Percentiles rank a stretch among this genome's conserved stretches.
These are phyloP conservation scores for Pestalotiopsis sp. DNA, from an alignment of 2,329 filamentous ascomycete genomes.

Conservation along the genomic window DNA sequence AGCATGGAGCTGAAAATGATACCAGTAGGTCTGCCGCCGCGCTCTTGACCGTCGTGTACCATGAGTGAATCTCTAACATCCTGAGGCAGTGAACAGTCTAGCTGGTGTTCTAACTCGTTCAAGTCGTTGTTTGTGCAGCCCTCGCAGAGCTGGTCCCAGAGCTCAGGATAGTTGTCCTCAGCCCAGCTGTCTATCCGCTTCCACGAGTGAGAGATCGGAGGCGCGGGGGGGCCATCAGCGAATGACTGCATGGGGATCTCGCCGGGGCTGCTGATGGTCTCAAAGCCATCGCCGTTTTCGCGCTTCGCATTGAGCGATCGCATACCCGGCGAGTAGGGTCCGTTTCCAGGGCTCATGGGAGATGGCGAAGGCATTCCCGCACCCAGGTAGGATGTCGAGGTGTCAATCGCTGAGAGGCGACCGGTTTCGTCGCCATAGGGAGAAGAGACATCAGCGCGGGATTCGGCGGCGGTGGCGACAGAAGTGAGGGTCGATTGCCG, in stretches of 20 bases:
- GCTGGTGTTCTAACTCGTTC: slow-evolving; percentile 93
- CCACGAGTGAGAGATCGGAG: slow-evolving; percentile 89
- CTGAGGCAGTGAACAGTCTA: slow-evolving; percentile 90
- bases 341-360: slow-evolving; percentile 55
- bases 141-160: slow-evolving; percentile 91
- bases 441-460: slow-evolving; percentile 78
- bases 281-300: slow-evolving; percentile 62
- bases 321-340: slow-evolving; percentile 89
- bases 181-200: slow-evolving; percentile 90
- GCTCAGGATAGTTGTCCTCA: slow-evolving; percentile 92
- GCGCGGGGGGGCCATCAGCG: slow-evolving; percentile 87
- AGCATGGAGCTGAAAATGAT: slow-evolving; percentile 95
- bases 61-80: slow-evolving; percentile 91
- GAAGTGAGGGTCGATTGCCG: slow-evolving; percentile 83
- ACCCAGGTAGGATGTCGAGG: slow-evolving; percentile 62
- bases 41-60: slow-evolving; percentile 95
- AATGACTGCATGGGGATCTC: slow-evolving; percentile 98
- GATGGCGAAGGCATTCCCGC: slow-evolving; percentile 43
- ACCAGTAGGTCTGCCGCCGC: slow-evolving; percentile 86
- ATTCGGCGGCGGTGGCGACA: slow-evolving; percentile 87
- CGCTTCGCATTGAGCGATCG: slow-evolving; percentile 74
- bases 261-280: slow-evolving; percentile 68
- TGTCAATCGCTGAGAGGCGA: slow-evolving; percentile 53
- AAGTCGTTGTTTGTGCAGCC: slow-evolving; percentile 92
- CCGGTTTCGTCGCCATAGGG: slow-evolving; percentile 75